Evolutionary conservation across 495 filamentous ascomycete genomes (phyloP).

Genomic region (Hypoxylon rickii): DNA sequence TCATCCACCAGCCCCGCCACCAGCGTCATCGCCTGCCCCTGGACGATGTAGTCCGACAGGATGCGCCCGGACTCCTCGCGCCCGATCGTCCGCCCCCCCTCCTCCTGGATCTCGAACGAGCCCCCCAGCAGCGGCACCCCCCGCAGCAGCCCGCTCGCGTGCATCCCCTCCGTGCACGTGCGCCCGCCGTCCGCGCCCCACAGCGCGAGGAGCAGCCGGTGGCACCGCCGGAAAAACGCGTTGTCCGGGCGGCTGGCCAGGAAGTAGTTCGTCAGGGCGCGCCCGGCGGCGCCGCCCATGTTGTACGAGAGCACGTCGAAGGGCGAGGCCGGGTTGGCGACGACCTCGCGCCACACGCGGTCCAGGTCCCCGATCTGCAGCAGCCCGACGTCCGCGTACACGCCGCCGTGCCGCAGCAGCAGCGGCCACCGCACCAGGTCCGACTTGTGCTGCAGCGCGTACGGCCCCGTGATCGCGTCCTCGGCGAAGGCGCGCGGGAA

Average conservation of each 20-base stretch:
- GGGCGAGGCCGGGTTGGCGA: slow-evolving; percentile 50
- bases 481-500: slow-evolving; percentile 57
- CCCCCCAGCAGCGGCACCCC: slow-evolving; percentile 45
- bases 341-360: slow-evolving; percentile 51
- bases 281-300: slow-evolving; percentile 37
- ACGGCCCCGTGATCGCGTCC: slow-evolving; percentile 50
- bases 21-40: slow-evolving; percentile 53
- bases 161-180: slow-evolving; percentile 57
- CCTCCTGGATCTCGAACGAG: slow-evolving; percentile 3
- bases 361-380: slow-evolving; percentile 62
- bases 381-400: slow-evolving; percentile 60
- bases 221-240: slow-evolving; percentile 54
- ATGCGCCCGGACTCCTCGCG: slow-evolving; percentile 42
- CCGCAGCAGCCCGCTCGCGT: slow-evolving; percentile 50
- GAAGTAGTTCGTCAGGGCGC: slow-evolving; percentile 56
- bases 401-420: slow-evolving; percentile 58
- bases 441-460: slow-evolving; percentile 57
- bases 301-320: slow-evolving; percentile 56
- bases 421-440: slow-evolving; percentile 62
- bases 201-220: slow-evolving; percentile 53
- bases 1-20: slow-evolving; percentile 58
- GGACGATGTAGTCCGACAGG: slow-evolving; percentile 59
- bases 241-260: slow-evolving; percentile 48
- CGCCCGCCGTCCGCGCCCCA: slow-evolving; percentile 56
- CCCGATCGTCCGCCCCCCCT: slow-evolving; percentile 24